Base-by-base conservation (phyloP, 345 rosid genomes). In the Geranium brycei region DNA sequence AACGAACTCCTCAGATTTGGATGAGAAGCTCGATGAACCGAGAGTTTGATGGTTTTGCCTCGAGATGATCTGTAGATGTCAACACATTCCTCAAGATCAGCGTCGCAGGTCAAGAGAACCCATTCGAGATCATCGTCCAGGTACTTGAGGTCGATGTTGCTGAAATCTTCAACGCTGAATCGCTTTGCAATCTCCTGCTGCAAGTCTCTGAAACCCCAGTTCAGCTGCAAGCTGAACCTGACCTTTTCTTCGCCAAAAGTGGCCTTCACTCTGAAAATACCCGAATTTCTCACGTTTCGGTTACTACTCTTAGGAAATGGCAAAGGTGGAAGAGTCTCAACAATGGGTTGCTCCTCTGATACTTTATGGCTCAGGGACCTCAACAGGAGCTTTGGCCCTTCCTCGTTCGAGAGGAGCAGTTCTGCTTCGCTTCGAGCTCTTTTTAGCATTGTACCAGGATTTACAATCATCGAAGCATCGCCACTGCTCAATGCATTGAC, bases 11-110 rank as follows among this genome's bases (percentile, higher is more conserved):
- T 17, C 23, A 17, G 18, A 14, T 32, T 32, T 3, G 19, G 18
- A 60, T 61, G 63, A 47, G 35, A 47, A 53, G n/a, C 32, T 14
- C 18, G 80, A 60, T 79, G 79, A 28, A 88, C 56, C 12, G 88
- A 74, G 68, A 89, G 81, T 63, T 76, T 81, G 66, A 91, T 84
- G 30, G 89, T 85, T 51, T 67, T 76, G 61, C 71, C 73, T 62
- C 62, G 79, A 18, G 74, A 77, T 66, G 75, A 68, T 75, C 74
- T 85, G 69, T 84, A 60, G 62, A 87, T 76, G 59, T 91, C 92
- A 41, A 78, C 78, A 61, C 98, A 91, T 72, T 91, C 98, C 79
- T 89, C 95, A 17, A 57, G 59, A 55, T 74, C 73, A n/a, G 66
- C 77, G 55, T 74, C 77, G 47, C 77, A 74, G 14, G 78, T 75